Base-by-base conservation (phyloP, 805 yeast genomes). In the Metschnikowia anglica region DNA sequence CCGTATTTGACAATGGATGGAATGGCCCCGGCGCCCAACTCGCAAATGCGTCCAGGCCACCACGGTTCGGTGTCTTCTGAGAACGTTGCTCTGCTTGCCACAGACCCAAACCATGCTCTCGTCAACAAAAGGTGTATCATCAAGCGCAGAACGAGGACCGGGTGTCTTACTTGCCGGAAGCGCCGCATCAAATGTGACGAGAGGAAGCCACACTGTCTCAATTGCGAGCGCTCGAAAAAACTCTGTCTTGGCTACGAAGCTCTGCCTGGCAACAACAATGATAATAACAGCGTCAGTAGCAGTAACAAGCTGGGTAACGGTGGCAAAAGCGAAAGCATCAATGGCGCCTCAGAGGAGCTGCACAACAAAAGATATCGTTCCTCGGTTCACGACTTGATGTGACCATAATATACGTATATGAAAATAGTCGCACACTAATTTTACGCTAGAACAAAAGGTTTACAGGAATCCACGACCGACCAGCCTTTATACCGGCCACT, bases 121-220 rank as follows among this genome's bases (percentile, higher is more conserved):
- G 28, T 65, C 37, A 59, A 61, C 51, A 68, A 67, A 46, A 56
- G 75, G 37, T 59, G 77, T 36, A 69, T 73, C 47, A 71, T 78
- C 47, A 75, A 80, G 54, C 66, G 83, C 34, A 68, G 90, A 39
- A 84, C 89, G 2, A 69, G 85, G 54, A 83, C 89, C 0, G 91
- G 91, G 2, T 84, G 90, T 59, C 61, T 82, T 43, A 84, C 90
- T 1, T 84, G 90, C 58, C 71, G 89, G 25, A 76, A 79, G 56
- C 65, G 89, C 48, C 67, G 89, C 34, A 81, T 83, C 55, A 83
- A 83, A 63, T 84, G 90, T 61, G 90, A 84, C 61, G 90, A 84
- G 64, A 61, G 81, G 37, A 83, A 80, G 53, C 88, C 89, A 1
- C 69, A 73, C 43, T 84, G 90, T 58, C 70, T 67, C 52, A 83